Evolutionary conservation across 805 yeast species (phyloP).

Genomic region (Yamadazyma sp.): DNA sequence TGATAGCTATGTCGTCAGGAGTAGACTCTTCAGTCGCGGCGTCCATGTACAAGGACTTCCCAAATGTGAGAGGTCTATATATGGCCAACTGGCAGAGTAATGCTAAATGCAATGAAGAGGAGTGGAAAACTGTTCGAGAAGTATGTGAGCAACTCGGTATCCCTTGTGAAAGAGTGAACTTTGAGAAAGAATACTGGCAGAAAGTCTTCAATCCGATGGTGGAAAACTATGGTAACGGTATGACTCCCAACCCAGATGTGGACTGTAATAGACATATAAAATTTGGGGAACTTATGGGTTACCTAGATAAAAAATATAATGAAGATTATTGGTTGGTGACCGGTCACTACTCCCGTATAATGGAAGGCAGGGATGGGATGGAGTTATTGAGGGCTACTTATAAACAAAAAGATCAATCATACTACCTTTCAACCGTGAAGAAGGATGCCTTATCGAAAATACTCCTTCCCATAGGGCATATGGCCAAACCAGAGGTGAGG

Average conservation of each 20-base stretch:
- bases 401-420: slow-evolving; percentile 80
- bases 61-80: slow-evolving; percentile 75
- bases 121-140: slow-evolving; percentile 79
- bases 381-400: slow-evolving; percentile 61
- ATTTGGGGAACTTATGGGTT: slow-evolving; percentile 73
- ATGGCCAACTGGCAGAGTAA: slow-evolving; percentile 90
- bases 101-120: slow-evolving; percentile 75
- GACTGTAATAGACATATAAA: slow-evolving; percentile 83
- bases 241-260: slow-evolving; percentile 94
- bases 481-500: slow-evolving; percentile 72
- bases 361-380: slow-evolving; percentile 21
- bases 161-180: slow-evolving; percentile 72
- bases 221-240: slow-evolving; percentile 62
- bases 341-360: slow-evolving; percentile 73
- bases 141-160: slow-evolving; percentile 63
- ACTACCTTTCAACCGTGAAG: slow-evolving; percentile 75
- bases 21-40: slow-evolving; percentile 95
- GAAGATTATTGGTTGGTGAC: slow-evolving; percentile 82
- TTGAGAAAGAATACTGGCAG: slow-evolving; percentile 90
- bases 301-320: slow-evolving; percentile 41
- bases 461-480: slow-evolving; percentile 80
- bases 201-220: slow-evolving; percentile 94
- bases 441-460: slow-evolving; percentile 43
- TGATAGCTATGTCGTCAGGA: slow-evolving; percentile 94
- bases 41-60: slow-evolving; percentile 52